Percentiles rank a stretch among this genome's conserved stretches.
These are phyloP conservation scores for Lactarius pseudohatsudake DNA, from an alignment of 768 basidiomycete genomes.

Conservation along the genomic window DNA sequence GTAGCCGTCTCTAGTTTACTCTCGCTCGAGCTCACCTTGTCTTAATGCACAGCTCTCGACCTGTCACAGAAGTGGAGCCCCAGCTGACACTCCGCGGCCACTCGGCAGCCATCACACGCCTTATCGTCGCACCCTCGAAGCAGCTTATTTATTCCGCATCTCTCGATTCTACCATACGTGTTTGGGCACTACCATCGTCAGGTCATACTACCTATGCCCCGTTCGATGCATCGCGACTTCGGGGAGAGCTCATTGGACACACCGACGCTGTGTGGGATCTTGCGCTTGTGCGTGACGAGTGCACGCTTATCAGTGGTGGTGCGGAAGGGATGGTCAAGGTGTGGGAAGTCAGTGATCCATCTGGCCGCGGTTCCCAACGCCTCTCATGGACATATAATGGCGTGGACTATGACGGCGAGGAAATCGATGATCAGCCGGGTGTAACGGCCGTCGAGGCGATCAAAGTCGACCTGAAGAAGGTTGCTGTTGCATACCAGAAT, in stretches of 20 bases:
- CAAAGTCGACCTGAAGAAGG: conserved; percentile 78
- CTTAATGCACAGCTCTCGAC: conserved; percentile 50
- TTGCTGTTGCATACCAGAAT: conserved; percentile 89
- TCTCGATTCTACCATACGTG: conserved; percentile 87
- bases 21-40: conserved; percentile 19
- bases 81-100: conserved; percentile 93
- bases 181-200: conserved; percentile 80
- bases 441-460: conserved; percentile 85
- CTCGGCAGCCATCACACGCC: conserved; percentile 83
- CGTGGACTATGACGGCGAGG: conserved; percentile 47
- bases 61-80: conserved; percentile 87
- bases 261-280: conserved; percentile 98
- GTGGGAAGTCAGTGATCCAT: conserved; percentile 81
- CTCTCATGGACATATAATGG: conserved; percentile 82
- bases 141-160: conserved; percentile 88
- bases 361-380: conserved; percentile 57
- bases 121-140: conserved; percentile 75
- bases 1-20: conserved; percentile 37
- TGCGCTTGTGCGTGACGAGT: conserved; percentile 79
- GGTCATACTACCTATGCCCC: conserved; percentile 89
- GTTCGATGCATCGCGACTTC: conserved; percentile 75
- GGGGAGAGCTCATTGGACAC: conserved; percentile 85
- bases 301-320: conserved; percentile 82
- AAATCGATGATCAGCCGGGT: conserved; percentile 50
- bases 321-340: conserved; percentile 92